Evolutionary conservation across 2,329 filamentous ascomycete species (phyloP).

Genomic region (Diaporthe citrichinensis): DNA sequence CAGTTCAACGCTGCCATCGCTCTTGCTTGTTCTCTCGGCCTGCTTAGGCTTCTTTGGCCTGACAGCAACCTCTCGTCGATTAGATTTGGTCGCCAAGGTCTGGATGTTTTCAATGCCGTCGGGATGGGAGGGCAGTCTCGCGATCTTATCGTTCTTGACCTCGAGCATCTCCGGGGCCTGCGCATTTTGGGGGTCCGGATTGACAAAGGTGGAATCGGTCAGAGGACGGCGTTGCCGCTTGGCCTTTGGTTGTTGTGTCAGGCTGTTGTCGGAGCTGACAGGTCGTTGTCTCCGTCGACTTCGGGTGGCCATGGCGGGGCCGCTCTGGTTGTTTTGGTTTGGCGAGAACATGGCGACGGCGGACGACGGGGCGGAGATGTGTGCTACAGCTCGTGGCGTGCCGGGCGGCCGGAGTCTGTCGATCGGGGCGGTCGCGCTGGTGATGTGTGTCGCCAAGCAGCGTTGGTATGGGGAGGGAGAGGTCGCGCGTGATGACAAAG

Average conservation of each 20-base stretch:
- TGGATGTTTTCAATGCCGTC: conserved; percentile 61
- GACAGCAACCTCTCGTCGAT: conserved; percentile 67
- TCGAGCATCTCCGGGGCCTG: conserved; percentile 67
- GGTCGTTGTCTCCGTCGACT: conserved; percentile 75
- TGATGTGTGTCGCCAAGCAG: conserved; percentile 19
- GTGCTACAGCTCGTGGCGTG: conserved; percentile 34
- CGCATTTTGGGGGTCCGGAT: conserved; percentile 57
- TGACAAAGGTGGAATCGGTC: conserved; percentile 69
- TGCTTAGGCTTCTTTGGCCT: conserved; percentile 74
- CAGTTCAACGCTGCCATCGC: conserved; percentile 76
- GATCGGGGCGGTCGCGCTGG: conserved; percentile 23
- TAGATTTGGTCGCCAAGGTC: conserved; percentile 43
- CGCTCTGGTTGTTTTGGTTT: conserved; percentile 61
- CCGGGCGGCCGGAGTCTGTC: conserved; percentile 5
- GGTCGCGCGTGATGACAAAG: neutral
- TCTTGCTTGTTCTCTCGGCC: conserved; percentile 75
- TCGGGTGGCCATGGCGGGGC: conserved; percentile 69
- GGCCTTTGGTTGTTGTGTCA: conserved; percentile 71
- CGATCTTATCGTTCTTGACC: conserved; percentile 67
- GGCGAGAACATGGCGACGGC: conserved; percentile 71
- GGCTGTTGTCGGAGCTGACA: conserved; percentile 64
- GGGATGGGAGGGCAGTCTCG: conserved; percentile 59
- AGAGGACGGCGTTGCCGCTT: conserved; percentile 74
- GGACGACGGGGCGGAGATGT: conserved; percentile 34
- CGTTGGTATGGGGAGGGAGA: neutral